These are phyloP conservation scores for Fusarium sp. DNA, from an alignment of 2,329 filamentous ascomycete species.

Conservation along the genomic window DNA sequence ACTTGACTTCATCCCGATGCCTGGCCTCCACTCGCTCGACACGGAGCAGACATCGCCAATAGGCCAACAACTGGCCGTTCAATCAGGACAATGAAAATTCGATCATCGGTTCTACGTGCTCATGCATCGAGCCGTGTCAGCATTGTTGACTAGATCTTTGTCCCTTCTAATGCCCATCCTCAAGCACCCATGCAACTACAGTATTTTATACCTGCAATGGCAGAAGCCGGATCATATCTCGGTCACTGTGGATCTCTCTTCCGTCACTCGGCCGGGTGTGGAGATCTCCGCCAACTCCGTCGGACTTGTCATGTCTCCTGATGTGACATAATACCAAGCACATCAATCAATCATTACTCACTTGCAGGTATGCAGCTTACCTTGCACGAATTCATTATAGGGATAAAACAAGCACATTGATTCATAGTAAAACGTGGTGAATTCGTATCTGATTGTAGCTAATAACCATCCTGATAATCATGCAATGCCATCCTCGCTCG, in stretches of 20 bases:
- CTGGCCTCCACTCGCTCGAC: slow-evolving; percentile 3
- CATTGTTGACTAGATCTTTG: background rate
- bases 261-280: slow-evolving; percentile 41
- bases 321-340: background rate
- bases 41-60: slow-evolving; percentile 2
- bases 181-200: background rate
- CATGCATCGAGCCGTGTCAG: background rate
- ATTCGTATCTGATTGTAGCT: slow-evolving; percentile 38
- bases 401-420: background rate
- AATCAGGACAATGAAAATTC: background rate
- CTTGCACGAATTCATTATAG: background rate
- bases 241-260: slow-evolving; percentile 7
- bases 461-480: slow-evolving; percentile 20
- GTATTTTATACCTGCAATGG: background rate
- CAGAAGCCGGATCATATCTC: slow-evolving; percentile 1
- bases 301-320: slow-evolving; percentile 9
- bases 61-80: background rate
- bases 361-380: background rate
- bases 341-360: background rate
- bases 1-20: slow-evolving; percentile 10
- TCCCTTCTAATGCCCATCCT: background rate
- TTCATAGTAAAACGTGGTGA: slow-evolving; percentile 25
- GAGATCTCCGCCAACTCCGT: slow-evolving; percentile 16
- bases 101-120: background rate
- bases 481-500: slow-evolving; percentile 18